Base-by-base conservation (phyloP, 768 basidiomycete species). In the Amanita subjunquillea region DNA sequence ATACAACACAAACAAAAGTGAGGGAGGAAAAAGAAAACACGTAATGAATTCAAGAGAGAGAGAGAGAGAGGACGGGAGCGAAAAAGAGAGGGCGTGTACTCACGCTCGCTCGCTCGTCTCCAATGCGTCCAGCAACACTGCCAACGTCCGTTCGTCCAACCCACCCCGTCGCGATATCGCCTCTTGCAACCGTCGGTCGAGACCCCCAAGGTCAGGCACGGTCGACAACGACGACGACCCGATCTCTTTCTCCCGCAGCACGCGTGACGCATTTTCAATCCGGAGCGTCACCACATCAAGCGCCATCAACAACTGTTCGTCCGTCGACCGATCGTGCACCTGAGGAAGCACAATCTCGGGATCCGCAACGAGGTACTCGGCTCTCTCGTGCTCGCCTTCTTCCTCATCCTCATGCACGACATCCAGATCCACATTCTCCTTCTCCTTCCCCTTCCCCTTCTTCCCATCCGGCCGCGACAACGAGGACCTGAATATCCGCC, bases 251-350 rank as follows among this genome's bases (percentile, higher is more conserved):
- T 6, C 17, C 32, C 32, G 29, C 7, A 20, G 23, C 36, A 20
- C 23, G 10, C 15, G 34, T 20, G 32, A 32, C 6, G 39, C 50
- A 29, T 44, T 42, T 61, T 60, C 41, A 74, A 56, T 82, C 40
- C 93, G 75, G 6, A 79, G 68, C 29, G 85, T 72, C 48, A 95
- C 63, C 10, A 83, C 87, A 58, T 92, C 87, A 30, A 96, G 72
- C n/a, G 90, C 67, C 54, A 77, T 66, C 67, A 83, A 77, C 49
- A 93, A 67, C 54, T 94, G 87, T 15, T 74, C 66, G 58, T 93
- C 91, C 27, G 78, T 73, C 58, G 84, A 79, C 55, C 79, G 81
- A 48, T 86, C 82, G 55, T 72, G 70, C 66, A 94, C 76, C 8
- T 75, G 65, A 0, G 93, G 91, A 2, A 92, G 60, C 34, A 91